A percentile compares a stretch with the other conserved stretches of the same genome.
Conservation (phyloP, 495 filamentous ascomycete genomes). For the Alectoria sarmentosa region DNA sequence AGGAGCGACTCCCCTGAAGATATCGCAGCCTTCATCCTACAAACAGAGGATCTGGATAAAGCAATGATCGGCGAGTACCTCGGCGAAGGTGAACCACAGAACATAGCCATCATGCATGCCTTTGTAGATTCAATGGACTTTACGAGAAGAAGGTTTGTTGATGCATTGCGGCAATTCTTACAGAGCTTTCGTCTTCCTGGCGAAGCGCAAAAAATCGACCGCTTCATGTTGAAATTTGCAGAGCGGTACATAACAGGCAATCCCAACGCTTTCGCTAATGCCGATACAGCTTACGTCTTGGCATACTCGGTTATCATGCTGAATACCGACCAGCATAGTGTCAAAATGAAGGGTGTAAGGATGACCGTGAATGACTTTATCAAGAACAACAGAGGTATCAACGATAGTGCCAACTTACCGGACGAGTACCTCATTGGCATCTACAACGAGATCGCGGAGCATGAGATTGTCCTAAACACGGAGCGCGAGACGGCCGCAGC, state of each 20-base stretch:
- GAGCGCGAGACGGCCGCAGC: conserved; percentile 84
- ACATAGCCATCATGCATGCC: conserved; percentile 96
- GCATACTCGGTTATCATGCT: conserved; percentile 95
- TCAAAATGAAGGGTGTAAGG: conserved; percentile 66
- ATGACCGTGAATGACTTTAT: conserved; percentile 98
- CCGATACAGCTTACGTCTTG: conserved; percentile 93
- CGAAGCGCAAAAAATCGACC: conserved; percentile 98
- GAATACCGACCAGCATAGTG: conserved; percentile 92
- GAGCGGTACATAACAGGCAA: conserved; percentile 92
- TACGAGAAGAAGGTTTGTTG: conserved; percentile 84
- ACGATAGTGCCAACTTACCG: conserved; percentile 89
- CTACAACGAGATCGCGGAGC: conserved; percentile 81
- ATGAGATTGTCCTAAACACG: conserved; percentile 92
- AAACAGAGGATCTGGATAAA: conserved; percentile 75
- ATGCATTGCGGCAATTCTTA: conserved; percentile 81
- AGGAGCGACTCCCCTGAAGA: conserved; percentile 64
- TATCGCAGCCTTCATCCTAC: conserved; percentile 76
- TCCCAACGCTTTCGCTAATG: conserved; percentile 95
- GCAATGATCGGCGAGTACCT: conserved; percentile 89
- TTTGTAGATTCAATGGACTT: conserved; percentile 98
- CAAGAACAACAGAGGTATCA: conserved; percentile 98
- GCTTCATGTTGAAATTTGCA: conserved; percentile 98
- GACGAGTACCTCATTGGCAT: conserved; percentile 86
- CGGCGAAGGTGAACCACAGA: conserved; percentile 84
- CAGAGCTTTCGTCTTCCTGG: conserved; percentile 94